Evolutionary conservation across 331 rosid species (phyloP), one percentile per base, ranked within the genome.

Genomic region (Acacia concinna): DNA sequence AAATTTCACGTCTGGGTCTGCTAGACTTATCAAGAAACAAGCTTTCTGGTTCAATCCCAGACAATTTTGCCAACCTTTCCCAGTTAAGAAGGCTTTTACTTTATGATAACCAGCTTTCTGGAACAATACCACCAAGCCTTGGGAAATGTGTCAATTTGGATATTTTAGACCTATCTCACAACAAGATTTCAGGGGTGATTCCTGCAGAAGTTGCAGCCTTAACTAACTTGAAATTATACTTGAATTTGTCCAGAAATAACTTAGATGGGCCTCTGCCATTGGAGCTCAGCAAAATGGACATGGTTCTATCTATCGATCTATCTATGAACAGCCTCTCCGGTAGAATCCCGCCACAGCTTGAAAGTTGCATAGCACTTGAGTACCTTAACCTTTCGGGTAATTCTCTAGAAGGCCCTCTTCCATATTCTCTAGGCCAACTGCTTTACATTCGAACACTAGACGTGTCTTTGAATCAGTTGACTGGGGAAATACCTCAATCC

Each of bases 211-310:
- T 94, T 81, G 96, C 99, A 73, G 91, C 89, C 52, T 84, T 92
- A 85, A 68, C 85, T 18, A 89, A 94, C 89, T 88, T 95, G 96
- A 95, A 93, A 78, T 73, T 95, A 12, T 91, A 91, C 84, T 76
- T 95, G 91, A 93, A 93, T 64, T 75, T 95, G 65, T 95, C 99
- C 27, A 86, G 84, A 63, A 95, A 91, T 72, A 73, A 81, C 83
- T 81, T 95, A 52, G 51, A 82, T 27, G 97, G 99, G 9, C 74
- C 83, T 35, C 46, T 95, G 6, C 97, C 97, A 67, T 79, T 91
- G 65, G 97, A 95, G 84, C 85, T 95, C 34, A 90, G 94, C 77
- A 95, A 95, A 90, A 95, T 95, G 99, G 94, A 91, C 47, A 91
- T 95, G 99, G 93, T 95, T 23, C 88, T 93, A 25, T 90, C 93